Evolutionary conservation across 768 basidiomycete species (phyloP).

Genomic region (Pulveroboletus frians): DNA sequence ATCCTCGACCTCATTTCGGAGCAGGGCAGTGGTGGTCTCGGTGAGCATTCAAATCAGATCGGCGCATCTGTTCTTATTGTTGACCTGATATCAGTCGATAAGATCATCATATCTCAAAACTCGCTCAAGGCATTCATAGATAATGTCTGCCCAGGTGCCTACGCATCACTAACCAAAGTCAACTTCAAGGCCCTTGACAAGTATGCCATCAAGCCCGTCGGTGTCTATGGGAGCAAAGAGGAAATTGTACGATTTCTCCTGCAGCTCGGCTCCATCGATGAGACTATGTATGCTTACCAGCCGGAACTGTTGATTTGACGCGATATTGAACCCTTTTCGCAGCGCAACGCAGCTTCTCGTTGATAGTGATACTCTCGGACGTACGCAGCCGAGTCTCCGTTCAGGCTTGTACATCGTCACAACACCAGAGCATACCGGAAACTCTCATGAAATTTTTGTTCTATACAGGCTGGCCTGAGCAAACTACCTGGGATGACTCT

Average conservation of each 20-base stretch:
- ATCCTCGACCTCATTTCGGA: too few species aligned
- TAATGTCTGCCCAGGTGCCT: slow-evolving; percentile 44
- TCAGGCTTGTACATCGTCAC: slow-evolving; percentile 45
- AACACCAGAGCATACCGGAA: slow-evolving; percentile 19
- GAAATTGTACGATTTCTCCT: slow-evolving; percentile 47
- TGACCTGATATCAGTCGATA: slow-evolving; percentile 42
- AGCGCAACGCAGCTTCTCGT: too few species aligned
- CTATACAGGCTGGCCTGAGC: slow-evolving; percentile 65
- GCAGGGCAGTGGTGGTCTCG: too few species aligned
- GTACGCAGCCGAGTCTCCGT: slow-evolving; percentile 31
- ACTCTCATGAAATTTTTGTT: slow-evolving; percentile 33
- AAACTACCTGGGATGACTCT: slow-evolving; percentile 51
- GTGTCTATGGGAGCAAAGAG: slow-evolving; percentile 51
- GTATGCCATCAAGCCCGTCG: slow-evolving; percentile 42
- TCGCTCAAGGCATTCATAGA: slow-evolving; percentile 47
- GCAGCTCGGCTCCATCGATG: slow-evolving; percentile 32
- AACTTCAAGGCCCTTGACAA: slow-evolving; percentile 51
- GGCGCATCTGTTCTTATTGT: too few species aligned
- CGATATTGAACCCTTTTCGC: too few species aligned
- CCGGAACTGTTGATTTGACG: background rate
- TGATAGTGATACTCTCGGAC: slow-evolving; percentile 2
- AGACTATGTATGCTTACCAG: slow-evolving; percentile 34
- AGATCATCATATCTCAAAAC: slow-evolving; percentile 55
- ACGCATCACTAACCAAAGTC: slow-evolving; percentile 50
- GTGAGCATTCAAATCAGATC: too few species aligned